Evolutionary conservation across 257 asterid species (phyloP), one percentile per base, ranked within the genome.

Genomic region (Solanum sitiens): DNA sequence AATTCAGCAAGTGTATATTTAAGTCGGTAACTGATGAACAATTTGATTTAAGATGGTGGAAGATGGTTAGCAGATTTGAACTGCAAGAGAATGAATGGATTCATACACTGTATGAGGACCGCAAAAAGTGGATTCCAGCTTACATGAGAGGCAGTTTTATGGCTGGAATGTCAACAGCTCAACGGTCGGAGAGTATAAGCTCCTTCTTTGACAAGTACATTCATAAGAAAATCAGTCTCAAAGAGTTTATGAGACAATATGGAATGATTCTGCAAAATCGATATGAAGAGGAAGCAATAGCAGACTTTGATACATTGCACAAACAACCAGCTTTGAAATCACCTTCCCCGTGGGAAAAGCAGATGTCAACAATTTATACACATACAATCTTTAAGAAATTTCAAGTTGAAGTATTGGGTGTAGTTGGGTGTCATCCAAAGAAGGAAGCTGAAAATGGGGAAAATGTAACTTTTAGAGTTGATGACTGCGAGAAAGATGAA

Each of bases 281-380:
- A 93, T 91, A 91, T 42, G 98, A 95, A 91, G 99, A 97, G 89
- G 99, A 97, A 92, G 98, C 95, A 89, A 89, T 97, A 90, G 98
- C 99, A 59, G 98, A 97, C 87, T 97, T 97, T 87, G 99, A 95
- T 88, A 95, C 98, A 11, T 95, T 95, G 93, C 98, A 97, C 94
- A 97, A 95, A 93, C 99, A 95, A 90, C 98, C 99, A 16, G 99
- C 98, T 30, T 94, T 97, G 37, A 97, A 93, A 90, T 97, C 99
- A 2, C 99, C 99, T 85, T 97, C 99, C 45, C 99, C 99, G 71
- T 97, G 99, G 98, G 99, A 97, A 91, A 97, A 97, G 87, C 98
- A 97, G 88, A 94, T 95, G 98, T 97, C 99, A 14, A 90, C 98
- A 15, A 92, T 95, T 84, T 95, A 94, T 85, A 97, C 99, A 7